Conservation (phyloP, 768 basidiomycete species). For the Boletus fagicola region DNA sequence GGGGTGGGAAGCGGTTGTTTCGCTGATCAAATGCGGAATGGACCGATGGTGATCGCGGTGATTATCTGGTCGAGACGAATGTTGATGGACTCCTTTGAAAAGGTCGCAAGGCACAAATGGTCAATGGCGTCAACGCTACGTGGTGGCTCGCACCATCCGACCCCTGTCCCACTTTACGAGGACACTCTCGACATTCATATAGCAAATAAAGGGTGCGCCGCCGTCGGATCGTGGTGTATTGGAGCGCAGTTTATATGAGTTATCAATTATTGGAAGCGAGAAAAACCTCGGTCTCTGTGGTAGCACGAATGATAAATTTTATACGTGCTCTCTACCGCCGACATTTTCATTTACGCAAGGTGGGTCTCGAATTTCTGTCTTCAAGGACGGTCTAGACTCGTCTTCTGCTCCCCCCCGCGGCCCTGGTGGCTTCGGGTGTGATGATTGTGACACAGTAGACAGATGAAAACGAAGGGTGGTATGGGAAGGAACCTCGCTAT, state of each 20-base stretch:
- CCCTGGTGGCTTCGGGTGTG: background rate
- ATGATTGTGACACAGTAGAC: background rate
- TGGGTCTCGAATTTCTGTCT: constrained; percentile 10
- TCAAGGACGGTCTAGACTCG: constrained; percentile 2
- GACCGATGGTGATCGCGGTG: constrained; percentile 24
- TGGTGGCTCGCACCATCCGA: constrained; percentile 2
- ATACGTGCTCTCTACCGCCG: constrained; percentile 10
- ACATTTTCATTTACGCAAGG: constrained; percentile 14
- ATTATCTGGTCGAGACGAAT: constrained; percentile 18
- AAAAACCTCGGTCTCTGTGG: constrained; percentile 1
- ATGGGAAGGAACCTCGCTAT: background rate
- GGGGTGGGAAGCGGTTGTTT: background rate
- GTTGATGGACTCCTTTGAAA: background rate
- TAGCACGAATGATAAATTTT: constrained; percentile 8
- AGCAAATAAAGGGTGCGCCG: constrained; percentile 2
- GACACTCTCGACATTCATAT: constrained; percentile 10
- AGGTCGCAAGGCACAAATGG: background rate
- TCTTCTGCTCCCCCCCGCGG: constrained; percentile 18
- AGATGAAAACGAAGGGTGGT: background rate
- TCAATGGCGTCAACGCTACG: constrained; percentile 5
- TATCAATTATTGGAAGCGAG: constrained; percentile 7
- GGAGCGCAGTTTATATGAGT: background rate
- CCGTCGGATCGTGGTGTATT: constrained; percentile 7
- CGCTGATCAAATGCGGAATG: constrained; percentile 18
- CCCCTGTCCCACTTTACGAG: constrained; percentile 10